Conservation (phyloP, 768 basidiomycete genomes). For the Suillus bovinus region DNA sequence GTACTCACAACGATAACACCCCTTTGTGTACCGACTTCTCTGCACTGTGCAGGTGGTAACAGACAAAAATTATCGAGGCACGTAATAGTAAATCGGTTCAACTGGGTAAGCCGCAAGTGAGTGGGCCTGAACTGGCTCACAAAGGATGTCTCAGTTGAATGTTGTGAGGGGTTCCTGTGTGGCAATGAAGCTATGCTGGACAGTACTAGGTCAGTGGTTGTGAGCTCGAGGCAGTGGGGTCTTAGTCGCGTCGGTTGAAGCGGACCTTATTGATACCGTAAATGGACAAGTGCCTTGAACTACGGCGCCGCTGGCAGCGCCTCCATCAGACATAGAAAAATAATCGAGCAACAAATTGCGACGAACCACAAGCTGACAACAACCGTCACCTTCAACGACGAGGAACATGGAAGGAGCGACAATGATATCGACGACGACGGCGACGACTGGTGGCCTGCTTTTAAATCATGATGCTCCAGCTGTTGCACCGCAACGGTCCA, state of each 20-base stretch:
- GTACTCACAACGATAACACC: no score
- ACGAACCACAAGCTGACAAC: background rate
- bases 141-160: no score
- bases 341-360: background rate
- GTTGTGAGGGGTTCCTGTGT: no score
- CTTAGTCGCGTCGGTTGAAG: background rate
- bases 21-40: no score
- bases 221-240: no score
- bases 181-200: no score
- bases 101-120: no score
- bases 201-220: no score
- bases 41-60: no score
- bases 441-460: constrained; percentile 3
- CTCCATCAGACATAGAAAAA: constrained; percentile 3
- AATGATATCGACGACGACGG: background rate
- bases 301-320: constrained; percentile 4
- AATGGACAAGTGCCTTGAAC: background rate
- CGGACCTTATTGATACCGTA: background rate
- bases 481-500: constrained; percentile 34
- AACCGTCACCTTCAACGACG: background rate
- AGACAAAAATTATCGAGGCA: no score
- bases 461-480: constrained; percentile 30
- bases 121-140: no score
- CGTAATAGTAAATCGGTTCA: no score
- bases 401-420: background rate